A percentile compares a stretch with the other conserved stretches of the same genome.
Evolutionary conservation across 768 basidiomycete species (phyloP).

Genomic region (Amanita rubescens): DNA sequence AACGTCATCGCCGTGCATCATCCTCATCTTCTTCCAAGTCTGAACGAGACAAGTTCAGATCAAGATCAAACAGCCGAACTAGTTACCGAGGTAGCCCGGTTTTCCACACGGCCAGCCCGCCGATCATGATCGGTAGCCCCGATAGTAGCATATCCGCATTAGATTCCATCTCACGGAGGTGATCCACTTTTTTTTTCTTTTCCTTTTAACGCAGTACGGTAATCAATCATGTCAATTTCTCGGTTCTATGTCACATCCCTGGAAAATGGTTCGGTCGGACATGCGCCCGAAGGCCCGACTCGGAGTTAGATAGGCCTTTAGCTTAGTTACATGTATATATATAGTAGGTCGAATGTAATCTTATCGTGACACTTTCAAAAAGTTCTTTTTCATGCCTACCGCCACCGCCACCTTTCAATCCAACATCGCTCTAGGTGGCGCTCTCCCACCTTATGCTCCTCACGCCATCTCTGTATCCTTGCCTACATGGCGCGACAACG

Average conservation of each 20-base stretch:
- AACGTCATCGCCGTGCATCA: slow-evolving; percentile 72
- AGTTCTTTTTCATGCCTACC: not conserved
- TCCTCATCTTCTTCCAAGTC: slow-evolving; percentile 57
- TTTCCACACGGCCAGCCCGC: slow-evolving; percentile 23
- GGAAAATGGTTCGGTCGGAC: not conserved
- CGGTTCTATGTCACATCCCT: too few species aligned
- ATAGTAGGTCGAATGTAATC: too few species aligned
- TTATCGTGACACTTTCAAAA: too few species aligned
- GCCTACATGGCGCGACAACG: slow-evolving; percentile 86
- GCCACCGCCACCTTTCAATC: not conserved
- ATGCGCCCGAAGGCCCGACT: not conserved
- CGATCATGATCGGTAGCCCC: slow-evolving; percentile 9
- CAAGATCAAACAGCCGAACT: slow-evolving; percentile 35
- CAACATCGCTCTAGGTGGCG: slow-evolving; percentile 33
- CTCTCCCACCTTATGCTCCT: slow-evolving; percentile 62
- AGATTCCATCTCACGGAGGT: not conserved
- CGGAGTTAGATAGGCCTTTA: too few species aligned
- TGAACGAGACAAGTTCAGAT: slow-evolving; percentile 27
- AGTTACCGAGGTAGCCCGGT: slow-evolving; percentile 28
- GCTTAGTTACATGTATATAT: not conserved
- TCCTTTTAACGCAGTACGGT: too few species aligned
- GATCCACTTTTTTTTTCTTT: too few species aligned
- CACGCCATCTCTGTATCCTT: slow-evolving; percentile 96
- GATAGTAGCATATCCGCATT: slow-evolving; percentile 1
- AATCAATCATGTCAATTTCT: too few species aligned